Evolutionary conservation across 1,284 basidiomycete species (phyloP), one percentile per base, ranked within the genome.

Genomic region (Ganoderma lingzhi): DNA sequence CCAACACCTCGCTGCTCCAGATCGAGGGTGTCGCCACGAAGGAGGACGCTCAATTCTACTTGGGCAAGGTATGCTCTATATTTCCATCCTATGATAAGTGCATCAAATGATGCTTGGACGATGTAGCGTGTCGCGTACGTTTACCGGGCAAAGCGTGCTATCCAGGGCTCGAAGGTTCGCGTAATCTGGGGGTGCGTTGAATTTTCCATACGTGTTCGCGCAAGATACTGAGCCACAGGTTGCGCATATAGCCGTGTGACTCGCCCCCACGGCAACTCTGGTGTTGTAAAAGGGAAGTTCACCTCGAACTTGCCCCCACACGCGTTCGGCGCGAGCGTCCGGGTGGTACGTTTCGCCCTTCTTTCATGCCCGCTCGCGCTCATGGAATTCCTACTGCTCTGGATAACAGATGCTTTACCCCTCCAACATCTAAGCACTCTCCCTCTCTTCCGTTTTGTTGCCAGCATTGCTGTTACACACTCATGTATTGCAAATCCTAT

Each of bases 231-330:
- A 8, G 56, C 45, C 37, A 62, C 8, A 37, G 68, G 28, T 42
- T 45, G 14, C 45, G 37, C 10, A 61, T 19, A 55, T 70, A 95
- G 94, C 78, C 95, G 95, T 78, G 91, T 97, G 76, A 96, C 96
- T 73, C 93, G 96, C 80, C 88, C 96, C 78, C 96, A 98, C 84
- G 96, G 97, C 77, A 95, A 92, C 86, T 95, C 92, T 75, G 98
- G 97, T 81, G 96, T 96, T 78, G 97, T 99, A 80, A 97, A 97
- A 86, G 92, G 94, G 86, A 98, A 99, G 90, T 99, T 99, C 92
- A 88, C 88, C 77, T 90, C 91, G 80, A 99, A 99, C 90, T 93
- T 99, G 78, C 97, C 98, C 77, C 95, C 98, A 74, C 93, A 94
- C 80, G 91, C 95, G 71, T 99, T 99, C 83, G 97, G 97, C 84